Conservation (phyloP, 306 rosid genomes). For the Sicyos edulis region DNA sequence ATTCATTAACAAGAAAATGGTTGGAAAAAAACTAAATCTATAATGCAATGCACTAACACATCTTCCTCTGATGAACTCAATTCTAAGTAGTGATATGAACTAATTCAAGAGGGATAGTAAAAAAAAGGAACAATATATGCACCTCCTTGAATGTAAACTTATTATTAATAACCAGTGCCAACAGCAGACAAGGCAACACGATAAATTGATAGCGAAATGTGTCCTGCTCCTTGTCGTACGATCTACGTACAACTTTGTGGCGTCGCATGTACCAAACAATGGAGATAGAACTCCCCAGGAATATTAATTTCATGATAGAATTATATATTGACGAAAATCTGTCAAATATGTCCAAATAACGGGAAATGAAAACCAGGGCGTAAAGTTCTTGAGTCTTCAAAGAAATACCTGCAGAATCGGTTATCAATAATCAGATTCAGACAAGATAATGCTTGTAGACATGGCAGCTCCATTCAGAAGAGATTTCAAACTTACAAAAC, state of each 20-base stretch:
- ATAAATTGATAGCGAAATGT: conserved; percentile 71
- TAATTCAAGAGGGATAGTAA: not conserved
- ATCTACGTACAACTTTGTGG: conserved; percentile 72
- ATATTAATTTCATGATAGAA: conserved; percentile 74
- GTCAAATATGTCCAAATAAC: conserved; percentile 73
- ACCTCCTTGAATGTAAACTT: conserved; percentile 79
- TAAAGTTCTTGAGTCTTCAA: conserved; percentile 92
- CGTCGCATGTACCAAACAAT: conserved; percentile 87
- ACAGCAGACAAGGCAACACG: conserved; percentile 56
- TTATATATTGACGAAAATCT: conserved; percentile 55
- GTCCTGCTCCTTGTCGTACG: conserved; percentile 85
- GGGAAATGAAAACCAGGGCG: conserved; percentile 66
- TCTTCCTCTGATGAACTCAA: not conserved
- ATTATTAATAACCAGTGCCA: conserved; percentile 68
- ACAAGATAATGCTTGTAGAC: not conserved
- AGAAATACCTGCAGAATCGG: conserved; percentile 56
- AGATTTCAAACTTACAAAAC: not conserved
- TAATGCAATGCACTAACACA: not conserved
- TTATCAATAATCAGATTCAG: conserved; percentile 24
- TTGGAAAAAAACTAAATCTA: not conserved
- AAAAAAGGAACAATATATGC: conserved; percentile 13
- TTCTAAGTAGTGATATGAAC: not conserved
- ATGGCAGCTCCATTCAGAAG: not conserved
- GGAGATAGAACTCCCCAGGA: conserved; percentile 79
- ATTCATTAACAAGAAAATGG: conserved; percentile 20